phyloP scores from a whole-genome alignment of 352 stramenopile species.

The Pythium scleroteichum region DNA sequence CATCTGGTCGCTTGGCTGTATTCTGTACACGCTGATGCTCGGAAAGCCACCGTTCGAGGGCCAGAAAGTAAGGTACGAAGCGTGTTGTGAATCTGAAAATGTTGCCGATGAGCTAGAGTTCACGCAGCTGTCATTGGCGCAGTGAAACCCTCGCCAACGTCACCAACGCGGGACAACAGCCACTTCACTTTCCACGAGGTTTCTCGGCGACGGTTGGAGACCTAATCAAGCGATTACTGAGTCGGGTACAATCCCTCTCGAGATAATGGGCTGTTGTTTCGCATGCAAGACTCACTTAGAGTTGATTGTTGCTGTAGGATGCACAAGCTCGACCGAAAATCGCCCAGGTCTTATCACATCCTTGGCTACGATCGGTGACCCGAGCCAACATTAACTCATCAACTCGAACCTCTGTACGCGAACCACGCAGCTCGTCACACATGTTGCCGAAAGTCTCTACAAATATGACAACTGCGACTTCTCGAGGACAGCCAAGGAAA shows the following conservation, averaged over 20 bases:
- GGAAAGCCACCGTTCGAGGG: slow-evolving; percentile 75
- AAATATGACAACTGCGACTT: too few relatives aligned
- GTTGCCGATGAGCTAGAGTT: not conserved
- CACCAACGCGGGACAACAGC: slow-evolving; percentile 43
- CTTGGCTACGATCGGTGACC: slow-evolving; percentile 44
- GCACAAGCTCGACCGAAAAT: slow-evolving; percentile 42
- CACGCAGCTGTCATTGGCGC: not conserved
- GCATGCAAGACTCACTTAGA: too few relatives aligned
- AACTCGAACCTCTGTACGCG: too few relatives aligned
- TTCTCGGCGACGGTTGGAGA: slow-evolving; percentile 59
- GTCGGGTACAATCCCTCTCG: slow-evolving; percentile 32
- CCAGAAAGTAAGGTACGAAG: slow-evolving; percentile 56
- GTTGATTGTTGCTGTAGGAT: slow-evolving; percentile 30
- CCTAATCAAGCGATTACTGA: slow-evolving; percentile 66
- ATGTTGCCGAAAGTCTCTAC: too few relatives aligned
- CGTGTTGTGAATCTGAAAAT: not conserved
- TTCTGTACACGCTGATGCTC: slow-evolving; percentile 70
- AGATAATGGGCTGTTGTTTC: too few relatives aligned
- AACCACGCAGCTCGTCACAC: too few relatives aligned
- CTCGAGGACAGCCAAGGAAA: too few relatives aligned
- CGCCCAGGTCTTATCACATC: slow-evolving; percentile 53
- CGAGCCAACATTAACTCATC: slow-evolving; percentile 1
- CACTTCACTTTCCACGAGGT: slow-evolving; percentile 48
- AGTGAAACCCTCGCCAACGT: slow-evolving; percentile 76
- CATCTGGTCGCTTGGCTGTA: slow-evolving; percentile 83